Evolutionary conservation across 2,329 filamentous ascomycete genomes (phyloP).

Genomic region (Gremmenia infestans): DNA sequence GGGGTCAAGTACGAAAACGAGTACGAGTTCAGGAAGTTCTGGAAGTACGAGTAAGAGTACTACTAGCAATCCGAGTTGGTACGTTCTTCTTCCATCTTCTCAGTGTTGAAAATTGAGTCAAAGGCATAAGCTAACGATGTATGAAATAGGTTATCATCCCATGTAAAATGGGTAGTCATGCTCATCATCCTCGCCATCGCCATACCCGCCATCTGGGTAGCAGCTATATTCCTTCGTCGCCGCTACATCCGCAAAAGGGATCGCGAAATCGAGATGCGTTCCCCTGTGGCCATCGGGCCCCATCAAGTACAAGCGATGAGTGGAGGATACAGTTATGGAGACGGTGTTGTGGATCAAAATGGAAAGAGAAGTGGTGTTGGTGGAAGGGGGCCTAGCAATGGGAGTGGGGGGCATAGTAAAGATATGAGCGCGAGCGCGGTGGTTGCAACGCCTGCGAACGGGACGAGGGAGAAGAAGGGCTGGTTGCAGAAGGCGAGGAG

Average conservation of each 20-base stretch:
- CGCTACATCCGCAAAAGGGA: conserved; percentile 69
- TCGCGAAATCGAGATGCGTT: conserved; percentile 36
- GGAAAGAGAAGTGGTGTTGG: background rate
- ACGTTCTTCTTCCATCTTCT: background rate
- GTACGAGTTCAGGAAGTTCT: conserved; percentile 14
- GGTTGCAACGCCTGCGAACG: conserved; percentile 11
- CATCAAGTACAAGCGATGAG: conserved; percentile 32
- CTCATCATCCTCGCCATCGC: conserved; percentile 68
- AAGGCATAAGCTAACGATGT: conserved; percentile 2
- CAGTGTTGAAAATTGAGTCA: background rate
- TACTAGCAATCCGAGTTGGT: conserved; percentile 9
- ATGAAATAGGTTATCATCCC: conserved; percentile 54
- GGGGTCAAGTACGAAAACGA: background rate
- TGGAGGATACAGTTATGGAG: conserved; percentile 19
- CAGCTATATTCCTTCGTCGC: conserved; percentile 66
- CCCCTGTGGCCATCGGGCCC: conserved; percentile 34
- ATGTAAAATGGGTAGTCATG: conserved; percentile 80
- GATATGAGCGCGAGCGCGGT: background rate
- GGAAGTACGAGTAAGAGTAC: background rate
- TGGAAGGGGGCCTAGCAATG: background rate
- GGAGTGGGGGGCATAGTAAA: conserved; percentile 1
- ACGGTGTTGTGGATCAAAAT: conserved; percentile 12
- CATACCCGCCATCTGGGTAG: conserved; percentile 61
- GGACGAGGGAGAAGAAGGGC: conserved; percentile 11
- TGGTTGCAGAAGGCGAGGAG: conserved; percentile 15